Conservation (phyloP, 2,329 filamentous ascomycete species). For the Penicillium sp. region DNA sequence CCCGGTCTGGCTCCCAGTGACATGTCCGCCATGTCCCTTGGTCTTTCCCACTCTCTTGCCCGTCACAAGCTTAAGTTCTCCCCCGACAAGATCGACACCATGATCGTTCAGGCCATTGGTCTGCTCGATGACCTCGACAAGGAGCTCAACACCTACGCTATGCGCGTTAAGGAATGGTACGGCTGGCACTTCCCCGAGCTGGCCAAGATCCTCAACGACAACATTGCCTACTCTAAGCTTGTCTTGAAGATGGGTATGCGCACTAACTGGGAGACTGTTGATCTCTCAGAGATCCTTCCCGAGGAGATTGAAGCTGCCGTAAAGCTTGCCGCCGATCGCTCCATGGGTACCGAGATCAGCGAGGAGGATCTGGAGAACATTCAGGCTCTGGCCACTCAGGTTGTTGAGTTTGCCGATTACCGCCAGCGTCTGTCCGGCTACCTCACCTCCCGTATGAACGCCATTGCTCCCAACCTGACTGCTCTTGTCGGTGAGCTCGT, state of each 20-base stretch:
- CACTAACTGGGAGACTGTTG: slow-evolving; percentile 69
- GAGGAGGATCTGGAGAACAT: slow-evolving; percentile 92
- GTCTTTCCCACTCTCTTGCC: slow-evolving; percentile 94
- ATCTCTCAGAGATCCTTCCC: slow-evolving; percentile 86
- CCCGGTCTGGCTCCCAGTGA: slow-evolving; percentile 82
- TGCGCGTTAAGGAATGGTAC: slow-evolving; percentile 99
- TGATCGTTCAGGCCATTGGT: slow-evolving; percentile 97
- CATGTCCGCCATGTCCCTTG: slow-evolving; percentile 89
- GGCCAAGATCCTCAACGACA: slow-evolving; percentile 95
- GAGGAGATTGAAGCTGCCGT: slow-evolving; percentile 91
- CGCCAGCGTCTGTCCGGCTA: slow-evolving; percentile 84
- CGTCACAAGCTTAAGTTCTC: slow-evolving; percentile 99
- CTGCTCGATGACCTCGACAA: slow-evolving; percentile 96
- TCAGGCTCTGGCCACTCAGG: slow-evolving; percentile 84
- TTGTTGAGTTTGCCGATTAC: slow-evolving; percentile 88
- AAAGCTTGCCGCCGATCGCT: slow-evolving; percentile 92
- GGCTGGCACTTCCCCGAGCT: slow-evolving; percentile 99
- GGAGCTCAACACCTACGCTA: slow-evolving; percentile 97
- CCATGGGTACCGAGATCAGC: slow-evolving; percentile 97
- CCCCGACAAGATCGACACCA: slow-evolving; percentile 96
- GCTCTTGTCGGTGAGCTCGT: slow-evolving; percentile 90
- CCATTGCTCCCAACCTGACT: slow-evolving; percentile 93
- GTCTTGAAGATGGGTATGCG: slow-evolving; percentile 89
- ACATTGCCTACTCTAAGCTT: slow-evolving; percentile 86
- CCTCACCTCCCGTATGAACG: slow-evolving; percentile 88